Conservation (phyloP, 768 basidiomycete genomes). For the Thelephora ganbajun region DNA sequence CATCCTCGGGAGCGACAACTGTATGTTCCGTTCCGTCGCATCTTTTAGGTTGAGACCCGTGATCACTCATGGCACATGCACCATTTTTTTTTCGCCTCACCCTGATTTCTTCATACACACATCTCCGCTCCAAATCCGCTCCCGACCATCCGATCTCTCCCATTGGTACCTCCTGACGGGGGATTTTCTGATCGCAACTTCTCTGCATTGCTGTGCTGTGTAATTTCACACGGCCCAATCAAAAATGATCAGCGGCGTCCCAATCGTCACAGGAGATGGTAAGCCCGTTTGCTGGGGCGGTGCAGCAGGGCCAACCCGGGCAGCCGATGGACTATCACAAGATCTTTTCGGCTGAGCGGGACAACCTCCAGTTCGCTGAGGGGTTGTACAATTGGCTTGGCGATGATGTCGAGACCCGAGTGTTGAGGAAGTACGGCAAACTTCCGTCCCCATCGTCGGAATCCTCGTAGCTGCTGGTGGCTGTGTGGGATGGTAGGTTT, state of each 20-base stretch:
- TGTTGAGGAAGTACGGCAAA: conserved; percentile 61
- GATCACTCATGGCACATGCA: neutral
- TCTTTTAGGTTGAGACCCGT: neutral
- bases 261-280: conserved; percentile 68
- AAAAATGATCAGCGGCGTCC: conserved; percentile 35
- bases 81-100: neutral
- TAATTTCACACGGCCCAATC: conserved; percentile 1
- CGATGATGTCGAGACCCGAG: conserved; percentile 62
- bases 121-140: neutral
- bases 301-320: conserved; percentile 27
- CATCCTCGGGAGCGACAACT: conserved; percentile 79
- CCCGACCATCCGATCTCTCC: too few relatives aligned
- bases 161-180: too few relatives aligned
- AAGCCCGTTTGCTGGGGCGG: conserved; percentile 48
- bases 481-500: neutral
- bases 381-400: conserved; percentile 78
- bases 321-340: conserved; percentile 81
- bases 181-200: neutral
- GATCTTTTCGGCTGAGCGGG: conserved; percentile 79
- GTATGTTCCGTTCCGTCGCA: conserved; percentile 29
- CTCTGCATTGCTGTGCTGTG: conserved; percentile 3
- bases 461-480: neutral
- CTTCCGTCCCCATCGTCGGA: conserved; percentile 6
- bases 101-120: too few relatives aligned
- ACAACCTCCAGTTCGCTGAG: conserved; percentile 87